Percentiles rank a stretch among this genome's conserved stretches.
Conservation (phyloP, 345 rosid species). For the Hibiscus syriacus region DNA sequence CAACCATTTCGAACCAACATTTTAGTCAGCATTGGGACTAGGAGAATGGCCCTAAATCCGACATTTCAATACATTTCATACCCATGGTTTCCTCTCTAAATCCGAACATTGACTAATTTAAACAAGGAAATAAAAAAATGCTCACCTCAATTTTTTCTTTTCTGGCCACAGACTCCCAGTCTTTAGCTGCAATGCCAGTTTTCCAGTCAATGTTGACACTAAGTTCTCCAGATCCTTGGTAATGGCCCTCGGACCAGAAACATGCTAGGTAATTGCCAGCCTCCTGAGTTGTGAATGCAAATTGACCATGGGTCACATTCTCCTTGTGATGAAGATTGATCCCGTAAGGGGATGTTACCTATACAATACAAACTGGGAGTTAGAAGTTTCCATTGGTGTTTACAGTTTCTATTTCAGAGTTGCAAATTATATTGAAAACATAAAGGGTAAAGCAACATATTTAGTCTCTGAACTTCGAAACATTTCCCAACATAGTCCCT, state of each 20-base stretch:
- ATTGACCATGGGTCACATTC: constrained; percentile 76
- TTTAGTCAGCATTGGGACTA: not conserved
- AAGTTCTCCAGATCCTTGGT: constrained; percentile 22
- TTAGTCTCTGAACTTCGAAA: too few species aligned
- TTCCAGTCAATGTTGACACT: constrained; percentile 85
- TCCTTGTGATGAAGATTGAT: constrained; percentile 70
- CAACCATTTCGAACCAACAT: not conserved
- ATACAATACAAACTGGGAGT: not conserved
- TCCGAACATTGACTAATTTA: not conserved
- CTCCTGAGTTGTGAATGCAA: constrained; percentile 87
- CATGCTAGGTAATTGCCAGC: constrained; percentile 79
- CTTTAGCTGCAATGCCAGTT: constrained; percentile 84
- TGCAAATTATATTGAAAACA: not conserved
- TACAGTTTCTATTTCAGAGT: not conserved
- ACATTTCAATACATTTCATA: too few species aligned
- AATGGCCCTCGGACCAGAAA: constrained; percentile 45
- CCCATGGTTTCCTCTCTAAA: not conserved
- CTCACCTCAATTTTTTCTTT: constrained; percentile 82
- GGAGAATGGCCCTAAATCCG: too few species aligned
- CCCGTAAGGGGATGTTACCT: constrained; percentile 92
- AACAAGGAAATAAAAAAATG: not conserved
- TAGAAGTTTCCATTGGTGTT: not conserved
- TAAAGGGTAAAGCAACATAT: not conserved
- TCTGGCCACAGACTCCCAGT: constrained; percentile 91
- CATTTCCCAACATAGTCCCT: too few species aligned